A percentile compares a stretch with the other conserved stretches of the same genome.
Evolutionary conservation across 129 eudicot genomes (phyloP).

Genomic region (Saussurea involucrata): DNA sequence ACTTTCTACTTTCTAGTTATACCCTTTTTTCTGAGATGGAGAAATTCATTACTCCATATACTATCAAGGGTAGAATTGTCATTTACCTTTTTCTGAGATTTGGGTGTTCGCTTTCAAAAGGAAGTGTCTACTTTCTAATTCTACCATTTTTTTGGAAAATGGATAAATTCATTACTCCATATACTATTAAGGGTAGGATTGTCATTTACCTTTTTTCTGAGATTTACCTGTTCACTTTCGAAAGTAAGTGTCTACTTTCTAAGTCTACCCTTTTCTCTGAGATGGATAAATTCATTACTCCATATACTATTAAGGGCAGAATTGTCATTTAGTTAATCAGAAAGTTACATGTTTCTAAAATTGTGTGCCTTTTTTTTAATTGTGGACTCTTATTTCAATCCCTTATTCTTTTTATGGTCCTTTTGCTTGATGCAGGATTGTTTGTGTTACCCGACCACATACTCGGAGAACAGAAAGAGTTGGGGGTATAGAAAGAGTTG

Average conservation of each 20-base stretch:
- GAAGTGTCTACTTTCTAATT: too few relatives aligned
- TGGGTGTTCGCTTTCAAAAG: too few relatives aligned
- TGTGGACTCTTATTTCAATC: background rate
- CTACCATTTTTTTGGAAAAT: too few relatives aligned
- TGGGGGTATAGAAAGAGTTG: conserved; percentile 66
- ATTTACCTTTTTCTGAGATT: too few relatives aligned
- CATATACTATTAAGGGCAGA: background rate
- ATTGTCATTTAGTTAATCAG: background rate
- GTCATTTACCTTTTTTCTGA: too few relatives aligned
- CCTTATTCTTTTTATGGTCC: background rate
- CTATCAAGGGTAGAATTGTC: background rate
- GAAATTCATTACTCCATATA: background rate
- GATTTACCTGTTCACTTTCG: too few relatives aligned
- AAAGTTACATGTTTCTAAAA: background rate
- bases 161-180: too few relatives aligned
- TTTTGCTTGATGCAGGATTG: conserved; percentile 56
- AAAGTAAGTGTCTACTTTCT: background rate
- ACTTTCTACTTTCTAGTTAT: background rate
- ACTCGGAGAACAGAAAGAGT: conserved; percentile 57
- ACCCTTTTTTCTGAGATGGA: background rate
- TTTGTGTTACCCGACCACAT: conserved; percentile 67
- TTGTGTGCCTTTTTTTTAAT: background rate
- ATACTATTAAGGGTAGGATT: too few relatives aligned
- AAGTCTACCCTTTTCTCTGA: background rate
- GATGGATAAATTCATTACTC: background rate